phyloP scores from a whole-genome alignment of 2,329 filamentous ascomycete species.

The Fusarium sacchari region DNA sequence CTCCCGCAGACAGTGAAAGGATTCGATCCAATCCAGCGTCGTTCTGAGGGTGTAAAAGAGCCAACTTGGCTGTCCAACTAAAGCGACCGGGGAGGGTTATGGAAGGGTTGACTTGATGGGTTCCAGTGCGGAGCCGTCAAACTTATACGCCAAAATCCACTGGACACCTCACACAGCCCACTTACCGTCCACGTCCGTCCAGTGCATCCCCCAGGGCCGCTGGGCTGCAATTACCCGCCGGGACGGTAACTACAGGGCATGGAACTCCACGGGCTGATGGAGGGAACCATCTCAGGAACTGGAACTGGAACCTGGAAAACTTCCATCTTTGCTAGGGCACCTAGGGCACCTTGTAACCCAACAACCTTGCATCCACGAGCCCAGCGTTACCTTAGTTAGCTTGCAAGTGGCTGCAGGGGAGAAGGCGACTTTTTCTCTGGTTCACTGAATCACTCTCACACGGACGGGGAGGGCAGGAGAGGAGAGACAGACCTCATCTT shows the following conservation, averaged over 20 bases:
- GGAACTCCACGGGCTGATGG: conserved; percentile 1
- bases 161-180: background rate
- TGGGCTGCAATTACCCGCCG: conserved; percentile 31
- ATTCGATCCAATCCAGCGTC: conserved; percentile 6
- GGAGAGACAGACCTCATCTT: conserved; percentile 8
- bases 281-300: conserved; percentile 20
- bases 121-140: conserved; percentile 7
- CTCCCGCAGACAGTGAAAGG: background rate
- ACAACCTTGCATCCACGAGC: background rate
- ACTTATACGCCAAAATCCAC: conserved; percentile 23
- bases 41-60: conserved; percentile 27
- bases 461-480: background rate
- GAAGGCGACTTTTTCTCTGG: conserved; percentile 15
- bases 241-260: conserved; percentile 13
- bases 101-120: background rate
- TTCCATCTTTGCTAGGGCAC: conserved; percentile 1
- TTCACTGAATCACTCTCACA: conserved; percentile 30
- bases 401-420: conserved; percentile 24
- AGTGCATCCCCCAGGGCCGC: background rate
- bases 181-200: background rate
- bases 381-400: background rate
- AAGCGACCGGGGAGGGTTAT: background rate
- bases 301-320: conserved; percentile 17
- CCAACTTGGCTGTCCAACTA: background rate
- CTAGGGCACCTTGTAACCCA: background rate